A percentile compares a stretch with the other conserved stretches of the same genome.
phyloP scores from a whole-genome alignment of 2,329 filamentous ascomycete genomes.

The Cyphellophora europaea region DNA sequence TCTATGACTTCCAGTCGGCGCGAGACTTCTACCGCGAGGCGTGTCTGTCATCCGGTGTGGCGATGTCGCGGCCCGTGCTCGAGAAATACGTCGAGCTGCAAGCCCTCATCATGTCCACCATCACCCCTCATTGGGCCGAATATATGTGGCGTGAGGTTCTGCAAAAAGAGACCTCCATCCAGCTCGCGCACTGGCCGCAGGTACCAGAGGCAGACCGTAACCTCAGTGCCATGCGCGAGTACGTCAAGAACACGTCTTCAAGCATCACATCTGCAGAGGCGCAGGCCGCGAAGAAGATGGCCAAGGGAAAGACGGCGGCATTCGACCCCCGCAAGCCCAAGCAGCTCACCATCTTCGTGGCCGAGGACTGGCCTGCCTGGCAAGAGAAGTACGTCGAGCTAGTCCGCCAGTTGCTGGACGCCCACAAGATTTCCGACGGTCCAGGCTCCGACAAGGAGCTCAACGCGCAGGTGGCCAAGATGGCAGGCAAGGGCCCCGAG shows the following conservation, averaged over 20 bases:
- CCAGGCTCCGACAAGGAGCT: constrained; percentile 59
- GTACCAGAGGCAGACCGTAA: constrained; percentile 56
- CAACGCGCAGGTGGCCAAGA: constrained; percentile 68
- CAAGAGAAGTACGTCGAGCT: constrained; percentile 84
- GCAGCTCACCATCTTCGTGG: constrained; percentile 78
- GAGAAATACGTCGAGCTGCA: constrained; percentile 79
- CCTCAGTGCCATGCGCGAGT: constrained; percentile 71
- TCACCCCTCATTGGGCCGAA: constrained; percentile 90
- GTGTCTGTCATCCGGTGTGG: constrained; percentile 63
- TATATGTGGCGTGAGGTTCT: constrained; percentile 91
- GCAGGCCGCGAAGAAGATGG: constrained; percentile 66
- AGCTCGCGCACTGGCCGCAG: constrained; percentile 66
- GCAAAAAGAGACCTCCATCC: constrained; percentile 63
- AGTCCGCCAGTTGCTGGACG: constrained; percentile 61
- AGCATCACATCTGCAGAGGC: constrained; percentile 83
- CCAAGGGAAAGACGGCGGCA: constrained; percentile 75
- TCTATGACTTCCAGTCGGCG: constrained; percentile 85
- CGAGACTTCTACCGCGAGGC: constrained; percentile 87
- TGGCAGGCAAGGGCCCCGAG: constrained; percentile 49
- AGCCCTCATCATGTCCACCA: constrained; percentile 68
- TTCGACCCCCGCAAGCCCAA: constrained; percentile 92
- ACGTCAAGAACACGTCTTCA: constrained; percentile 64
- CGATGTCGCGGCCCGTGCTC: constrained; percentile 77
- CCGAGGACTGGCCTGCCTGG: constrained; percentile 75
- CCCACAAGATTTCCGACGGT: constrained; percentile 49